Percentiles rank a stretch among this genome's conserved stretches.
Evolutionary conservation across 306 rosid genomes (phyloP).

Genomic region (Rubus parviflorus): DNA sequence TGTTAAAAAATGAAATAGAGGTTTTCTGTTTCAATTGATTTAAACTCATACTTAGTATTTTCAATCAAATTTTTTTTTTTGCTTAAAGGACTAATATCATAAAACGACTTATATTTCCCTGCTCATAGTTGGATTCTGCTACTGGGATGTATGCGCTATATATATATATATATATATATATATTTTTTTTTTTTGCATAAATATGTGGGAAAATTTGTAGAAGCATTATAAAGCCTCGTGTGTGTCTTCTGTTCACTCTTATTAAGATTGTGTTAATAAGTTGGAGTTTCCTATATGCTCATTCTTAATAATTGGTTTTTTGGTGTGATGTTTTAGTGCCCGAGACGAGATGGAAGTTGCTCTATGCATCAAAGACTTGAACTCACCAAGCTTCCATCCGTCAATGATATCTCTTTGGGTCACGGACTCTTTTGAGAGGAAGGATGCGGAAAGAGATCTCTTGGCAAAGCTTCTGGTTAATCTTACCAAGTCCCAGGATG

Average conservation of each 20-base stretch:
- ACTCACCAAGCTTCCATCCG: slow-evolving; percentile 79
- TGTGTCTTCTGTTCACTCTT: not conserved
- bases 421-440: slow-evolving; percentile 78
- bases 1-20: no score
- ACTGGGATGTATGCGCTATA: no score
- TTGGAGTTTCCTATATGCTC: not conserved
- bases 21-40: not conserved
- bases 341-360: slow-evolving; percentile 74
- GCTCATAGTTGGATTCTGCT: not conserved
- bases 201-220: not conserved
- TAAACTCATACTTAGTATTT: not conserved
- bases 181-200: not conserved
- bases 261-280: not conserved
- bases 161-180: no score
- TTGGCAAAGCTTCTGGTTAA: slow-evolving; percentile 63
- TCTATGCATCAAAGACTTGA: slow-evolving; percentile 65
- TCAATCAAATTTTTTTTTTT: not conserved
- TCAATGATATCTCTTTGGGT: slow-evolving; percentile 84
- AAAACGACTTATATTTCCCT: not conserved
- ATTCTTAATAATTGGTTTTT: not conserved
- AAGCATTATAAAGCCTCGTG: not conserved
- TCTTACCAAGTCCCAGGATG: slow-evolving; percentile 55
- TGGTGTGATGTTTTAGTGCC: slow-evolving; percentile 55
- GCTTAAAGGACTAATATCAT: not conserved
- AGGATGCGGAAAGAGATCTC: slow-evolving; percentile 70